Base-by-base conservation (phyloP, 73 alveolate species). In the Paramecium biaurelia region DNA sequence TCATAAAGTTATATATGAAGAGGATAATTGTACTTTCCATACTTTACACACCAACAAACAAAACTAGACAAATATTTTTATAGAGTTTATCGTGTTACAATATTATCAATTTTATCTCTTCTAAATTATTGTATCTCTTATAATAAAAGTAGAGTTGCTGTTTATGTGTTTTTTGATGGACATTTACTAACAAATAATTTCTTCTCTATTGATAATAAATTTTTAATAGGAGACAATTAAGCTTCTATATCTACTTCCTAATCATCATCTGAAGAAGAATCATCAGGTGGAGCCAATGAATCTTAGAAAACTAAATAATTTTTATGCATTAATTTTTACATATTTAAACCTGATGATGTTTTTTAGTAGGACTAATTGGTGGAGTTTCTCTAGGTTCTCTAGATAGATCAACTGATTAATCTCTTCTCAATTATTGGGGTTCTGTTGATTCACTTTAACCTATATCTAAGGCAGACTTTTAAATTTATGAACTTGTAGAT, bases 11-110 rank as follows among this genome's bases (percentile, higher is more conserved):
- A 45, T 7, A 41, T 24, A 23, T 79, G 90, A 1, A 79, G 14
- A 8, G 90, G 72, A 23, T 42, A 79, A 47, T 79, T 38, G 47
- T 30, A 79, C 56, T 79, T 43, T 7, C 56, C 56, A 26, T 79
- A 43, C 11, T 79, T 79, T 2, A 79, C 90, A 79, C 90, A 79
- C 90, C 90, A 79, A 24, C 74, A 38, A 7, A 79, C 90, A 45
- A 79, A 79, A 38, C 42, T 42, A 9, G 56, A 30, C 20, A 43
- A 45, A 30, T 79, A 41, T 47, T 43, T 79, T 20, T 42, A 18
- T 12, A 79, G 28, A 24, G 90, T 79, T 79, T 30, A 10, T 42
- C 45, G 15, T 4, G 45, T 79, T 2, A 41, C 45, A 30, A 79
- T 23, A 47, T 45, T 45, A 21, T 79, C 90, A 0, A 30, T 79